These are phyloP conservation scores for Thermomyces lanuginosus DNA, from an alignment of 2,329 filamentous ascomycete genomes.

Conservation along the genomic window DNA sequence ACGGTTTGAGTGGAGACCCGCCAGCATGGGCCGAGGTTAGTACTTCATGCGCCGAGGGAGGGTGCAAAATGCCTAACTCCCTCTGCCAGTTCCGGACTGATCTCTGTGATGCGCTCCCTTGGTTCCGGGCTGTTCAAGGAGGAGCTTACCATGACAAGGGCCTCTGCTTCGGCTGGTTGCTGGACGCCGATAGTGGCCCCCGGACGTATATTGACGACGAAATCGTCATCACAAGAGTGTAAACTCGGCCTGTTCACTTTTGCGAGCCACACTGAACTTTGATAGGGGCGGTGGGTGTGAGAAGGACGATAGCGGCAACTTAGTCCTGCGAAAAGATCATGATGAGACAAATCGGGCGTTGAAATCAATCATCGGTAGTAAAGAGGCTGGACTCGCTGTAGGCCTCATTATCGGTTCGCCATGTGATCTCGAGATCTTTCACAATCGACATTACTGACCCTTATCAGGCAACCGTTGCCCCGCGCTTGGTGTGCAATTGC, in stretches of 20 bases:
- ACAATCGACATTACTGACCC: slow-evolving; percentile 1
- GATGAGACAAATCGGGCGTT: slow-evolving; percentile 20
- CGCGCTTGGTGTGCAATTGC: slow-evolving; percentile 33
- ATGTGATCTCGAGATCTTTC: not conserved
- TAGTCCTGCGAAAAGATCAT: slow-evolving; percentile 34
- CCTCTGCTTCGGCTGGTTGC: slow-evolving; percentile 41
- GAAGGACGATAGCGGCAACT: slow-evolving; percentile 31
- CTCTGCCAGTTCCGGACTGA: slow-evolving; percentile 33
- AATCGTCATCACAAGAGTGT: slow-evolving; percentile 48
- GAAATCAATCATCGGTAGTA: slow-evolving; percentile 31
- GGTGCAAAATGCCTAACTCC: not conserved
- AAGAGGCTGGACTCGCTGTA: slow-evolving; percentile 34
- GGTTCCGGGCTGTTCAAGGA: slow-evolving; percentile 45
- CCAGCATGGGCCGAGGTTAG: slow-evolving; percentile 38
- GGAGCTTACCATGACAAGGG: slow-evolving; percentile 38
- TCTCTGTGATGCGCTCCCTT: slow-evolving; percentile 47
- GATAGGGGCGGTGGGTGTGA: slow-evolving; percentile 38
- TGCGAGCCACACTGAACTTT: slow-evolving; percentile 5
- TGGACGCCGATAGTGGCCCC: slow-evolving; percentile 38
- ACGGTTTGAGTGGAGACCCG: slow-evolving; percentile 27
- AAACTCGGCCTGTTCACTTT: slow-evolving; percentile 14
- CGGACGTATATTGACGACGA: slow-evolving; percentile 45
- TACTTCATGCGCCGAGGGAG: not conserved
- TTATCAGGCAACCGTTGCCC: slow-evolving; percentile 36
- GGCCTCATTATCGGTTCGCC: slow-evolving; percentile 38